These are phyloP conservation scores for Triangularia verruculosa DNA, from an alignment of 2,329 filamentous ascomycete species.

Conservation along the genomic window DNA sequence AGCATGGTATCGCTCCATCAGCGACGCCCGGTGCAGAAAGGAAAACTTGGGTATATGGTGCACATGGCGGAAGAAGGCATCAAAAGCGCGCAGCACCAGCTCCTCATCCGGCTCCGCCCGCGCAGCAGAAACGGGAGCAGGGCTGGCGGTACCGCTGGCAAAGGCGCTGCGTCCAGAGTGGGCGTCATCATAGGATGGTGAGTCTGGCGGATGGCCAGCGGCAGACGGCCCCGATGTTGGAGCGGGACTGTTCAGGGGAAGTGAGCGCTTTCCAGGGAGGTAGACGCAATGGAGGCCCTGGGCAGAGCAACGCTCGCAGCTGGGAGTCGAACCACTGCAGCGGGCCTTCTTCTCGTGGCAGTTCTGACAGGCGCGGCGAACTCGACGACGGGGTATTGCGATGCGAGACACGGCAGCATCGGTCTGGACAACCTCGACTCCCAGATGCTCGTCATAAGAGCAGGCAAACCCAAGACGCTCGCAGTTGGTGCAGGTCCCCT, in stretches of 20 bases:
- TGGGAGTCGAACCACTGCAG: slow-evolving; percentile 56
- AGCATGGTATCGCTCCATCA: slow-evolving; percentile 57
- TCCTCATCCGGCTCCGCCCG: slow-evolving; percentile 40
- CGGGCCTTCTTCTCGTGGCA: slow-evolving; percentile 58
- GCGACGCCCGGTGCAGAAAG: slow-evolving; percentile 56
- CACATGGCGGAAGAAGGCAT: slow-evolving; percentile 56
- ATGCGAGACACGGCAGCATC: slow-evolving; percentile 23
- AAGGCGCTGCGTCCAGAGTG: slow-evolving; percentile 18
- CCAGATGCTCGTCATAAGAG: slow-evolving; percentile 50
- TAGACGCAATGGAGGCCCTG: slow-evolving; percentile 57
- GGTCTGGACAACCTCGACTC: slow-evolving; percentile 22
- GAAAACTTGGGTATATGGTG: slow-evolving; percentile 59
- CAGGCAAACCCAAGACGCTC: slow-evolving; percentile 57
- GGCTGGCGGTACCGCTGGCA: slow-evolving; percentile 23
- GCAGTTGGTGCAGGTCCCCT: slow-evolving; percentile 55
- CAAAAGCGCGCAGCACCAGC: slow-evolving; percentile 51
- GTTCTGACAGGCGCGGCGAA: slow-evolving; percentile 55
- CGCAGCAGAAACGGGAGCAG: slow-evolving; percentile 32
- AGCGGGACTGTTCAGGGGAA: slow-evolving; percentile 20
- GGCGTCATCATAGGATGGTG: slow-evolving; percentile 22
- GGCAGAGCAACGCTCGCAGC: slow-evolving; percentile 50
- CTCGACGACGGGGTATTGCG: slow-evolving; percentile 47
- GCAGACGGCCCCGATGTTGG: not conserved
- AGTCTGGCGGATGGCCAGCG: not conserved
- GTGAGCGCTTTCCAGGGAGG: slow-evolving; percentile 44